Evolutionary conservation across 306 rosid genomes (phyloP).

Genomic region (Medicago ruthenica): DNA sequence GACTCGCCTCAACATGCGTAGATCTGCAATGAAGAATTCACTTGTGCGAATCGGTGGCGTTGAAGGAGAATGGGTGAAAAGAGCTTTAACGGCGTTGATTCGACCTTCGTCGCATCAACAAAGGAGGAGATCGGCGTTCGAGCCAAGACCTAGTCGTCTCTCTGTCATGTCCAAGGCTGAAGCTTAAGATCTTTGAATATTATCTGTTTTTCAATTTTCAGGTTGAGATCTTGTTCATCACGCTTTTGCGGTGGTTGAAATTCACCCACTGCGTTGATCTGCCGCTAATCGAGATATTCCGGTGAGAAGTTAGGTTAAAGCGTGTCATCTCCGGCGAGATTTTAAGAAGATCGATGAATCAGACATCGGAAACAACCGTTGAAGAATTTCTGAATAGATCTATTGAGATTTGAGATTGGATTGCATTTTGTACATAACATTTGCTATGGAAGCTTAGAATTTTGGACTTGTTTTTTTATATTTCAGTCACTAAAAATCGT

Average conservation of each 20-base stretch:
- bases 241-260: slow-evolving; percentile 38
- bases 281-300: slow-evolving; percentile 43
- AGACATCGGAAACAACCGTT: neutral
- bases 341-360: slow-evolving; percentile 36
- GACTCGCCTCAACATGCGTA: slow-evolving; percentile 76
- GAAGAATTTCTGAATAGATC: slow-evolving; percentile 44
- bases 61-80: slow-evolving; percentile 92
- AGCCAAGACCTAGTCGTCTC: slow-evolving; percentile 83
- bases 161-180: slow-evolving; percentile 67
- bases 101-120: slow-evolving; percentile 94
- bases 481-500: neutral
- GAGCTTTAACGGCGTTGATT: slow-evolving; percentile 84
- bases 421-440: slow-evolving; percentile 60
- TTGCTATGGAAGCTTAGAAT: slow-evolving; percentile 78
- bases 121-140: slow-evolving; percentile 68
- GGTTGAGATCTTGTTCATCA: slow-evolving; percentile 50
- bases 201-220: slow-evolving; percentile 33
- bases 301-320: slow-evolving; percentile 36
- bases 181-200: slow-evolving; percentile 52
- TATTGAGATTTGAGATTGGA: slow-evolving; percentile 41
- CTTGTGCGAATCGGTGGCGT: slow-evolving; percentile 89
- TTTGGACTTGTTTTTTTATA: slow-evolving; percentile 47
- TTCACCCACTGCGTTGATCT: slow-evolving; percentile 47
- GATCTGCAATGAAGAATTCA: slow-evolving; percentile 97
- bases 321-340: slow-evolving; percentile 51